Conservation (phyloP, 768 basidiomycete genomes). For the Russula olivacea region DNA sequence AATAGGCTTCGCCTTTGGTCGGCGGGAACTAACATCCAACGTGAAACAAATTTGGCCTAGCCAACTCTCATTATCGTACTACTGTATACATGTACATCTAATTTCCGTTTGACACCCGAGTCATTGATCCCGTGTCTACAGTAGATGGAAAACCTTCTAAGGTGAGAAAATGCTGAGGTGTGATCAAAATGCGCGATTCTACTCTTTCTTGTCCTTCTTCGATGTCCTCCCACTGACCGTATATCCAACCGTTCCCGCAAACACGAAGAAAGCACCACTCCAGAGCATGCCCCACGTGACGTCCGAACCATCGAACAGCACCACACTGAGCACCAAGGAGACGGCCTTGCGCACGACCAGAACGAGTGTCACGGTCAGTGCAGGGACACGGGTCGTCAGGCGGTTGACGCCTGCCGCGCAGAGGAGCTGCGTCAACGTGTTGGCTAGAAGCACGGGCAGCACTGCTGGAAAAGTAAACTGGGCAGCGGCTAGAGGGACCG, state of each 20-base stretch:
- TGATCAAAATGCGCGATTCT: background rate
- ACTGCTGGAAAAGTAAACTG: constrained; percentile 50
- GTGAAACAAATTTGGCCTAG: too few species aligned
- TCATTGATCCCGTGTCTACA: background rate
- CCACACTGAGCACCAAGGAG: constrained; percentile 67
- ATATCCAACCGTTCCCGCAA: constrained; percentile 68
- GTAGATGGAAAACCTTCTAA: background rate
- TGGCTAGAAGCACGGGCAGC: constrained; percentile 59
- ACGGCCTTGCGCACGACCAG: constrained; percentile 77
- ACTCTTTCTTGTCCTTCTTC: constrained; percentile 25
- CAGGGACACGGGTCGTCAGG: constrained; percentile 68
- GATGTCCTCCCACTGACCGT: constrained; percentile 35
- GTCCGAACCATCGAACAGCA: constrained; percentile 38
- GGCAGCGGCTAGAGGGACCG: constrained; percentile 25
- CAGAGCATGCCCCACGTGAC: constrained; percentile 47
- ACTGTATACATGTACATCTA: too few species aligned
- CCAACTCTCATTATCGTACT: background rate
- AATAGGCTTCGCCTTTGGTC: too few species aligned
- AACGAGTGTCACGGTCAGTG: constrained; percentile 73
- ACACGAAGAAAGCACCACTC: constrained; percentile 60
- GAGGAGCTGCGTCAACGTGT: constrained; percentile 77
- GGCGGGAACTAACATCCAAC: too few species aligned
- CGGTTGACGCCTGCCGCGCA: constrained; percentile 86
- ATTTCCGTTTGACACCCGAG: background rate
- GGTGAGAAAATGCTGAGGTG: too few species aligned